phyloP scores from a whole-genome alignment of 2,329 filamentous ascomycete genomes.

The Scedosporium minutisporum region DNA sequence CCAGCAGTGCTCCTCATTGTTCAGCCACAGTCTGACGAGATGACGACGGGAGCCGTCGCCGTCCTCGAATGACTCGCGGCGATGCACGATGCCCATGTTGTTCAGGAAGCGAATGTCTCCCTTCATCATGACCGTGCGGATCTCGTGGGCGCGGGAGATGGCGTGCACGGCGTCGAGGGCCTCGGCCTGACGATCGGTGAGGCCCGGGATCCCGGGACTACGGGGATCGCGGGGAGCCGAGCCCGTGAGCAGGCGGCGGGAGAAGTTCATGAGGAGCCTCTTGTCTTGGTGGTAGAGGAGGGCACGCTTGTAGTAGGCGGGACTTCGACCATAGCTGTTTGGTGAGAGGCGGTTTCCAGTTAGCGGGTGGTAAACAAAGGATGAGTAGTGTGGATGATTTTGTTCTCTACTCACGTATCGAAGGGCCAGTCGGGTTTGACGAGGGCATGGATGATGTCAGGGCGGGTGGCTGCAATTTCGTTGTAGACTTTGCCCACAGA shows the following conservation, averaged over 20 bases:
- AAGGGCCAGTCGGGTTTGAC: conserved; percentile 21
- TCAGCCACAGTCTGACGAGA: conserved; percentile 39
- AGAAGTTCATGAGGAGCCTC: conserved; percentile 8
- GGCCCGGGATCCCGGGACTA: conserved; percentile 43
- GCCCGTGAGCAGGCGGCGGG: conserved; percentile 10
- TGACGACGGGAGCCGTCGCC: conserved; percentile 35
- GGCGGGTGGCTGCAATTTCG: conserved; percentile 43
- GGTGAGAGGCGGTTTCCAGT: neutral
- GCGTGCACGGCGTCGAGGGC: conserved; percentile 42
- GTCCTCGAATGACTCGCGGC: conserved; percentile 38
- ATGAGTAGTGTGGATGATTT: neutral
- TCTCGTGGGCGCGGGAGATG: conserved; percentile 33
- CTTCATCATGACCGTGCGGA: conserved; percentile 34
- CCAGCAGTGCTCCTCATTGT: conserved; percentile 40
- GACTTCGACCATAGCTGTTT: conserved; percentile 4
- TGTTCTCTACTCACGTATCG: conserved; percentile 7
- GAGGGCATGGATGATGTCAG: conserved; percentile 46
- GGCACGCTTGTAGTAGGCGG: conserved; percentile 5
- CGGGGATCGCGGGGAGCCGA: conserved; percentile 26
- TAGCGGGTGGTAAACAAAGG: neutral
- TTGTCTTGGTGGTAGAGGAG: conserved; percentile 10
- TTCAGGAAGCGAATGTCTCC: conserved; percentile 48
- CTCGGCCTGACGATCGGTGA: conserved; percentile 42
- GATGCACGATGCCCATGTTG: conserved; percentile 44
- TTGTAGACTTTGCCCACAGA: conserved; percentile 50